Conservation (phyloP, 192 early-diverging fungal genomes). For the Gryganskiella cystojenkinii region DNA sequence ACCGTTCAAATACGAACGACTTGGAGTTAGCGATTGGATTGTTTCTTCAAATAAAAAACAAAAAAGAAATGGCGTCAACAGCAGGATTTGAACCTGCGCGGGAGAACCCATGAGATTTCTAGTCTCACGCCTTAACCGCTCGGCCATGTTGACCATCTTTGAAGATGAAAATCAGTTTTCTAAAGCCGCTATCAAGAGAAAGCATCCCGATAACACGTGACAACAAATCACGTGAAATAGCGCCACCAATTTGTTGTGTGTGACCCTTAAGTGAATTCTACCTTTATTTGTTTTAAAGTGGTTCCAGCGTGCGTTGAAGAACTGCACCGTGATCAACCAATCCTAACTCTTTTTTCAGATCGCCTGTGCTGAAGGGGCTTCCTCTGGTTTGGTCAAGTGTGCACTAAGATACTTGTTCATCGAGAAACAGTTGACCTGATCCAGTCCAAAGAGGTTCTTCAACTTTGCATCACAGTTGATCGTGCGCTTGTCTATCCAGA, state of each 20-base stretch:
- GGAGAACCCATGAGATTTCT: conserved; percentile 64
- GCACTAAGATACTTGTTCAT: conserved; percentile 69
- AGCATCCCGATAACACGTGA: no score
- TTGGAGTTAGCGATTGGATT: no score
- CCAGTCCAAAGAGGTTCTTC: conserved; percentile 58
- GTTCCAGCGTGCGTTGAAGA: no score
- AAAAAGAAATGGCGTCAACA: conserved; percentile 54
- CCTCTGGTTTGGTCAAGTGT: conserved; percentile 64
- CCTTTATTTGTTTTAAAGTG: no score
- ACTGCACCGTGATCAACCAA: no score
- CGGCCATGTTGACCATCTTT: conserved; percentile 48
- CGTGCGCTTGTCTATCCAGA: conserved; percentile 54
- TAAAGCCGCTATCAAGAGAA: no score
- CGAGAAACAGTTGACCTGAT: conserved; percentile 64
- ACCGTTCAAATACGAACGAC: no score
- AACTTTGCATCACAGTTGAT: conserved; percentile 66
- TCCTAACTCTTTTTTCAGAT: no score
- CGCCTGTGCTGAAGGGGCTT: background rate
- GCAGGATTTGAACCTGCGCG: conserved; percentile 70
- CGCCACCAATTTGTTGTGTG: no score
- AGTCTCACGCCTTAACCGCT: conserved; percentile 64
- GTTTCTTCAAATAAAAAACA: background rate
- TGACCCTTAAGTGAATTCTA: no score
- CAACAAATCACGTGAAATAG: no score
- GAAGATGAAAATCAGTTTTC: no score